Evolutionary conservation across 2,329 filamentous ascomycete species (phyloP), one percentile per base, ranked within the genome.

Genomic region (Diaporthe ampelina): DNA sequence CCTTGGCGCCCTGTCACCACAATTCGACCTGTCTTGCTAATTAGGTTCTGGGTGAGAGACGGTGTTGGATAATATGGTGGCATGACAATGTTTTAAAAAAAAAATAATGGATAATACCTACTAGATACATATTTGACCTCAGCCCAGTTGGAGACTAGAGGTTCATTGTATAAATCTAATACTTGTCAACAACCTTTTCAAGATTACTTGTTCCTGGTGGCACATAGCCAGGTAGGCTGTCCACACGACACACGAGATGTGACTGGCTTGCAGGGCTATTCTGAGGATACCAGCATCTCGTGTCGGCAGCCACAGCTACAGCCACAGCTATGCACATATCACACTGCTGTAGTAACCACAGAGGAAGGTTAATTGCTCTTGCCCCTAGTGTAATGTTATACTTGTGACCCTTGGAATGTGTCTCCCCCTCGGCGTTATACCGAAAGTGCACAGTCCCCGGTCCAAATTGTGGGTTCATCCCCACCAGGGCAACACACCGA

Each of bases 11-110:
- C 63, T 68, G 29, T 26, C 32, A 24, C 63, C 63, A 3, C 45
- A 68, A 32, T 68, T 68, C 63, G 48, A 68, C 63, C 63, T 68
- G 48, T 37, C 63, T 10, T 68, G 63, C 63, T 68, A 15, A 54
- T 32, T 21, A 24, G 48, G 10, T 24, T 10, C 61, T 50, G 29
- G 29, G 43, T 45, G 7, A 29, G 21, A 17, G 19, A n/a, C 35
- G 24, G 15, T 13, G 19, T 19, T 5, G 15, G 2, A 24, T 24
- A 15, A 26, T 26, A 40, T 40, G n/a, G 32, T 11, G 48, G 48
- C 63, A 68, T 26, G 29, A 7, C n/a, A 26, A 29, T 54, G 26
- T 40, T 40, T 26, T 26, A 67, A 54, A 68, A 37, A 67, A 54
- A 68, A 54, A n/a, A 45, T 68, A 68, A 68, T 68, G 48, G 63